phyloP scores from a whole-genome alignment of 768 basidiomycete species.

The Sutorius australiensis region DNA sequence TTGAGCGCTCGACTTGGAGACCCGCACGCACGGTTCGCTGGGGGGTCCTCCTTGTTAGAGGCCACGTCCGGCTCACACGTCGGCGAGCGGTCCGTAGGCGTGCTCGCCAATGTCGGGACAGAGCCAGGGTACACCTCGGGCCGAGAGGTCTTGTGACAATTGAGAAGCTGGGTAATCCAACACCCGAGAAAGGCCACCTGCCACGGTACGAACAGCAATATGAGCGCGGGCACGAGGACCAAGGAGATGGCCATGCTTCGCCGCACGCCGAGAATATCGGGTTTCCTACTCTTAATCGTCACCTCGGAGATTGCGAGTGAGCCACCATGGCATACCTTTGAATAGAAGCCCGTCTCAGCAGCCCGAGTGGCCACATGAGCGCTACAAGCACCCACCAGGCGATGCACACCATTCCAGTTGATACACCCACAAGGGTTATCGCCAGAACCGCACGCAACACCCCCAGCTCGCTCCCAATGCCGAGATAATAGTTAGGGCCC shows the following conservation, averaged over 20 bases:
- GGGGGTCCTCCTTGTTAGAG: conserved; percentile 13
- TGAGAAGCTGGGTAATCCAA: conserved; percentile 74
- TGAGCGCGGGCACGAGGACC: conserved; percentile 54
- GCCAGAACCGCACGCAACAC: conserved; percentile 41
- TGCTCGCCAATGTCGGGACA: conserved; percentile 24
- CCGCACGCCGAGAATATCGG: conserved; percentile 38
- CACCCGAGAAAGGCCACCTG: conserved; percentile 87
- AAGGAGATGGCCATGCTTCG: conserved; percentile 57
- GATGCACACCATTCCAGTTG: conserved; percentile 60
- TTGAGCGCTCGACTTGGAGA: not conserved
- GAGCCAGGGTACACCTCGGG: conserved; percentile 18
- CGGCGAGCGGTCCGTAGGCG: conserved; percentile 26
- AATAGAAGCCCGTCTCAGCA: conserved; percentile 9
- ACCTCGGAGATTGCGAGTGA: not conserved
- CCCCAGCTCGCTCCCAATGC: conserved; percentile 52
- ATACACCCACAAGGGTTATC: conserved; percentile 51
- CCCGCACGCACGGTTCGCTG: not conserved
- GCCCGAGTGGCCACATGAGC: conserved; percentile 45
- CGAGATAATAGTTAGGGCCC: conserved; percentile 52
- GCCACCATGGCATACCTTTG: conserved; percentile 11
- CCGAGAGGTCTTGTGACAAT: conserved; percentile 42
- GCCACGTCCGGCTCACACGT: not conserved
- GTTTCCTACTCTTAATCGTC: conserved; percentile 12
- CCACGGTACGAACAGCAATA: conserved; percentile 81
- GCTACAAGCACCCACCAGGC: conserved; percentile 52